A percentile compares a stretch with the other conserved stretches of the same genome.
phyloP scores from a whole-genome alignment of 2,329 filamentous ascomycete genomes.

The Xylogone sp. region DNA sequence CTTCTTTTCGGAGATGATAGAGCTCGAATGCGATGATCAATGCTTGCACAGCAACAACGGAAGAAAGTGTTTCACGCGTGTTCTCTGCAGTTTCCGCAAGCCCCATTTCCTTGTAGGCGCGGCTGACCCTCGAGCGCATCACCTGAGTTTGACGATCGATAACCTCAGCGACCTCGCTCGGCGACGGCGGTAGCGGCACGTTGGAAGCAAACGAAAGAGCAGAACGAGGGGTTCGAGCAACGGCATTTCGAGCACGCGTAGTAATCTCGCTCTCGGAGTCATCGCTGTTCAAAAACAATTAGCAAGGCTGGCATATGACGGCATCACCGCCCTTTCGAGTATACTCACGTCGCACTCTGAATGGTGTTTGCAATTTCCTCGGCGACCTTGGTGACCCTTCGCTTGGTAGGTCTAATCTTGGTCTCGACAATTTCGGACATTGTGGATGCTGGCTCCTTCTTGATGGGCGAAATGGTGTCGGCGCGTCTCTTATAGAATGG shows the following conservation, averaged over 20 bases:
- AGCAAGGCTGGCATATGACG: constrained; percentile 9
- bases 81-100: constrained; percentile 62
- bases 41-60: constrained; percentile 67
- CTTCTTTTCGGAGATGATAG: constrained; percentile 62
- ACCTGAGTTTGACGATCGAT: constrained; percentile 69
- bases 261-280: constrained; percentile 27
- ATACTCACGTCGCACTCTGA: constrained; percentile 22
- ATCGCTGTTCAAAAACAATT: constrained; percentile 18
- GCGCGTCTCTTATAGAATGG: constrained; percentile 72
- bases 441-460: constrained; percentile 44
- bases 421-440: constrained; percentile 30
- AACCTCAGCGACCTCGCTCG: constrained; percentile 70
- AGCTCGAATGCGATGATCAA: constrained; percentile 67
- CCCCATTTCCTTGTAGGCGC: constrained; percentile 61
- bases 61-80: constrained; percentile 68
- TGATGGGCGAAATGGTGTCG: constrained; percentile 60
- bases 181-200: constrained; percentile 75
- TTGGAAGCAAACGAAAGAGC: constrained; percentile 41
- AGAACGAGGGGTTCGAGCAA: constrained; percentile 25
- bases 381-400: constrained; percentile 38
- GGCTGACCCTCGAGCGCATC: constrained; percentile 61
- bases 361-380: constrained; percentile 30
- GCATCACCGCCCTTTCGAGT: constrained; percentile 15
- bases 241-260: constrained; percentile 21
- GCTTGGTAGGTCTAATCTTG: constrained; percentile 41